These are phyloP conservation scores for Amorphotheca resinae DNA, from an alignment of 495 filamentous ascomycete species.

Conservation along the genomic window DNA sequence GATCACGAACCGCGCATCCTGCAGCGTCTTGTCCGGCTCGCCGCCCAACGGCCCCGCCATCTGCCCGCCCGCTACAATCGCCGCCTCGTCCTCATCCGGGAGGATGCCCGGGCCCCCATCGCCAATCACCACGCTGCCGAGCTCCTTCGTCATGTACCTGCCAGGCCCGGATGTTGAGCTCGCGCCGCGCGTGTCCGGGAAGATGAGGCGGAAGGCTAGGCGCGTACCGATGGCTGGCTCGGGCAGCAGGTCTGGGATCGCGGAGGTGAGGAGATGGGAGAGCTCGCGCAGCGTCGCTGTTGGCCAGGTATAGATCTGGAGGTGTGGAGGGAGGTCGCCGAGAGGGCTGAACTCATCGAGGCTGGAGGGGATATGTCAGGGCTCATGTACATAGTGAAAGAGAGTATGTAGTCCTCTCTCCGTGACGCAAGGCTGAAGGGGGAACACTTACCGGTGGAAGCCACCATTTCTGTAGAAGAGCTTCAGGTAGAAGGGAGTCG, in stretches of 20 bases:
- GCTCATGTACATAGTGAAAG: neutral
- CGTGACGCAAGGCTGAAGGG: conserved; percentile 20
- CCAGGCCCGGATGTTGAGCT: conserved; percentile 29
- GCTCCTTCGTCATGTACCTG: conserved; percentile 58
- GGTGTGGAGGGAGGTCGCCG: conserved; percentile 47
- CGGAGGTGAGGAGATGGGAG: conserved; percentile 55
- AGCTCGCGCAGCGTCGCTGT: conserved; percentile 76
- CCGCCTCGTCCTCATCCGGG: conserved; percentile 19
- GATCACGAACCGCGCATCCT: conserved; percentile 67
- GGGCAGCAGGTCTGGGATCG: conserved; percentile 60
- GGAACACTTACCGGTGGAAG: conserved; percentile 55
- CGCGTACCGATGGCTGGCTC: conserved; percentile 65
- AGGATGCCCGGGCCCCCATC: conserved; percentile 38
- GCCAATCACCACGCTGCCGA: conserved; percentile 72
- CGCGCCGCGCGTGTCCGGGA: conserved; percentile 56
- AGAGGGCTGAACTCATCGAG: conserved; percentile 51
- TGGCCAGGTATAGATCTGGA: conserved; percentile 83
- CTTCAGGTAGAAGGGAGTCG: conserved; percentile 79
- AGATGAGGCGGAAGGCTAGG: conserved; percentile 76
- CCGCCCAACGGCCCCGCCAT: conserved; percentile 15
- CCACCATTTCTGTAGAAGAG: conserved; percentile 69
- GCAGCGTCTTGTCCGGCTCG: conserved; percentile 53
- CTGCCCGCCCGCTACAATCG: conserved; percentile 14
- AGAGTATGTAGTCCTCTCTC: neutral
- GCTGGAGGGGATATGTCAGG: conserved; percentile 28